These are phyloP conservation scores for Salvia splendens DNA, from an alignment of 257 asterid genomes.

Conservation along the genomic window DNA sequence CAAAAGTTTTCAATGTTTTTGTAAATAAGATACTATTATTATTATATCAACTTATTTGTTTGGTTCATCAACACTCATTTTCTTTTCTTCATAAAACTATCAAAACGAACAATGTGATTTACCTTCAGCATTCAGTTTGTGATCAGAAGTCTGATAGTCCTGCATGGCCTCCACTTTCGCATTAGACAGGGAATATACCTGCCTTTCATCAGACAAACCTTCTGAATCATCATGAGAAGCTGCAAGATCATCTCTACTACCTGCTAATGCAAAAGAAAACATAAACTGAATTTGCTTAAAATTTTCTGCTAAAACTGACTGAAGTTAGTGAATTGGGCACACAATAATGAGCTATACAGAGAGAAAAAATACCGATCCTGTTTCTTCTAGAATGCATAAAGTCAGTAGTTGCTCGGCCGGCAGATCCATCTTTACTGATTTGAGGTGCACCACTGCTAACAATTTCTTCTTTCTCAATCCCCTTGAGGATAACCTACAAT, in stretches of 20 bases:
- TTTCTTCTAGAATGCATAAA: conserved; percentile 61
- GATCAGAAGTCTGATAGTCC: conserved; percentile 47
- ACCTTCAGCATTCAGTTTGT: conserved; percentile 26
- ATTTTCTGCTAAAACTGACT: conserved; percentile 8
- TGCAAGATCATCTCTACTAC: conserved; percentile 66
- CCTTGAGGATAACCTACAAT: conserved; percentile 69
- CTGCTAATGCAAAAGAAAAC: conserved; percentile 43
- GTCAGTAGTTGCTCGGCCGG: conserved; percentile 63
- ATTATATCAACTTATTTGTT: background rate
- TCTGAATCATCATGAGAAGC: conserved; percentile 53
- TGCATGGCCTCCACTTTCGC: conserved; percentile 43
- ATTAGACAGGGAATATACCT: conserved; percentile 37
- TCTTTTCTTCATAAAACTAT: background rate
- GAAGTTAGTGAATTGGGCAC: background rate
- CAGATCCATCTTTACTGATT: conserved; percentile 68
- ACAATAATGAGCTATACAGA: conserved; percentile 1
- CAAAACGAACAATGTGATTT: background rate
- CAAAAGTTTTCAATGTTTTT: background rate
- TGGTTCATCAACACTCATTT: background rate
- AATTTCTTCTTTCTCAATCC: conserved; percentile 88
- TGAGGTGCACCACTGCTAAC: conserved; percentile 84
- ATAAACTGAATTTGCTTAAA: conserved; percentile 21
- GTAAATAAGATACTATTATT: background rate
- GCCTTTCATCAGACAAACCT: conserved; percentile 41
- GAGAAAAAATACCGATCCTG: conserved; percentile 55